A percentile compares a stretch with the other conserved stretches of the same genome.
Evolutionary conservation across 306 rosid genomes (phyloP).

Genomic region (Casuarina glauca): DNA sequence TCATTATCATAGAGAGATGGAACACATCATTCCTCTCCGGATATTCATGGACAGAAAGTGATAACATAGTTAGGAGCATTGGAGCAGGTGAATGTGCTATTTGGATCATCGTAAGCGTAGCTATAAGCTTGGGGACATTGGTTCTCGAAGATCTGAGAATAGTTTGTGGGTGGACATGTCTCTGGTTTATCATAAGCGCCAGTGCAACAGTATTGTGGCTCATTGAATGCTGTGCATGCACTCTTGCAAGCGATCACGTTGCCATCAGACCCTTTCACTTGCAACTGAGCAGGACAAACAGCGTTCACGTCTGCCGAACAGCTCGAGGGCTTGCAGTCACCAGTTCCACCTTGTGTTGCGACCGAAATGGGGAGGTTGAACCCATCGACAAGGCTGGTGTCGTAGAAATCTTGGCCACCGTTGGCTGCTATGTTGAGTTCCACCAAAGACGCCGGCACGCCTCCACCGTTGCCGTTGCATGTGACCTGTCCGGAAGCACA

Average conservation of each 20-base stretch:
- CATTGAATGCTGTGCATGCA: too few relatives aligned
- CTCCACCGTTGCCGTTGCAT: slow-evolving; percentile 41
- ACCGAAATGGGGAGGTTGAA: slow-evolving; percentile 17
- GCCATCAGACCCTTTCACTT: slow-evolving; percentile 27
- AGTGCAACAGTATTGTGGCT: too few relatives aligned
- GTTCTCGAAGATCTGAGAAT: too few relatives aligned
- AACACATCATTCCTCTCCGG: too few relatives aligned
- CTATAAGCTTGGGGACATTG: too few relatives aligned
- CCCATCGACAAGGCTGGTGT: slow-evolving; percentile 26
- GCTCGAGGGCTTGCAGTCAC: not conserved
- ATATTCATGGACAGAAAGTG: too few relatives aligned
- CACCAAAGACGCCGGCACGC: slow-evolving; percentile 39
- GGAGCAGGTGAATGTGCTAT: too few relatives aligned
- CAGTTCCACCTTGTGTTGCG: slow-evolving; percentile 29
- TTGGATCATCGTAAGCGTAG: too few relatives aligned
- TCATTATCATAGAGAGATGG: too few relatives aligned
- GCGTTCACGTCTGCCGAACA: slow-evolving; percentile 5
- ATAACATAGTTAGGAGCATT: too few relatives aligned
- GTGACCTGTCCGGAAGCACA: slow-evolving; percentile 32
- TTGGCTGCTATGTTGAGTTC: slow-evolving; percentile 30
- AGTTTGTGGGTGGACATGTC: too few relatives aligned
- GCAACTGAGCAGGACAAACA: slow-evolving; percentile 32
- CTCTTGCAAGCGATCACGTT: slow-evolving; percentile 38
- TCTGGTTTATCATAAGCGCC: too few relatives aligned
- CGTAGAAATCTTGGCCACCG: slow-evolving; percentile 43